Percentiles rank a stretch among this genome's conserved stretches.
phyloP scores from a whole-genome alignment of 192 early-diverging fungal genomes.

The Funneliformis mosseae region DNA sequence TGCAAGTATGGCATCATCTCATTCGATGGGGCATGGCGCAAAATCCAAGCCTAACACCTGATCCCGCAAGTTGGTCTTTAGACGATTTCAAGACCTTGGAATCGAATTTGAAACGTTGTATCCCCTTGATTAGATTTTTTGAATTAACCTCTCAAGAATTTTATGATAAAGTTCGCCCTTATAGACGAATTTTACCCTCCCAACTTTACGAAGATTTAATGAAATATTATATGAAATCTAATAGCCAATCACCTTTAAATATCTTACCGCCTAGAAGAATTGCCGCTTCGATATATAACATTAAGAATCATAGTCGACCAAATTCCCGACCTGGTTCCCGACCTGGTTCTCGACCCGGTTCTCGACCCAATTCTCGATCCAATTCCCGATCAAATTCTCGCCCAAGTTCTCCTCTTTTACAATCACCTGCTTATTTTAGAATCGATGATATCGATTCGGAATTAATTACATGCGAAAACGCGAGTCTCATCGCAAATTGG shows the following conservation, averaged over 20 bases:
- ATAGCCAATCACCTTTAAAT: neutral
- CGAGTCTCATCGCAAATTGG: neutral
- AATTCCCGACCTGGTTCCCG: too few species aligned
- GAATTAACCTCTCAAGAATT: slow-evolving; percentile 18
- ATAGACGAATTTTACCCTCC: neutral
- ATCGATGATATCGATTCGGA: neutral
- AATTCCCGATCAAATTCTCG: neutral
- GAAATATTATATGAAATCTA: neutral
- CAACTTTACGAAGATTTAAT: slow-evolving; percentile 11
- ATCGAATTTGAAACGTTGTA: slow-evolving; percentile 1
- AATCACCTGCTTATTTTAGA: neutral
- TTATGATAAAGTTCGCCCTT: slow-evolving; percentile 2
- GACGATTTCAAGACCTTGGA: neutral
- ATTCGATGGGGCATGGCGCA: slow-evolving; percentile 17
- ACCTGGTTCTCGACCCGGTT: neutral
- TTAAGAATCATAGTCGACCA: neutral
- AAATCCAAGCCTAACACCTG: neutral
- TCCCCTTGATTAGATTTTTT: slow-evolving; percentile 25
- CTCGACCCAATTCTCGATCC: neutral
- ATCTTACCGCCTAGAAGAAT: neutral
- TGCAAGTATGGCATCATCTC: slow-evolving; percentile 29
- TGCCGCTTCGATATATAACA: neutral
- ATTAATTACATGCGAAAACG: neutral
- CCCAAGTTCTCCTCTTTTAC: neutral
- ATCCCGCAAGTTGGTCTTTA: neutral